Conservation (phyloP, 2,329 filamentous ascomycete species). For the Macroventuria anomochaeta region DNA sequence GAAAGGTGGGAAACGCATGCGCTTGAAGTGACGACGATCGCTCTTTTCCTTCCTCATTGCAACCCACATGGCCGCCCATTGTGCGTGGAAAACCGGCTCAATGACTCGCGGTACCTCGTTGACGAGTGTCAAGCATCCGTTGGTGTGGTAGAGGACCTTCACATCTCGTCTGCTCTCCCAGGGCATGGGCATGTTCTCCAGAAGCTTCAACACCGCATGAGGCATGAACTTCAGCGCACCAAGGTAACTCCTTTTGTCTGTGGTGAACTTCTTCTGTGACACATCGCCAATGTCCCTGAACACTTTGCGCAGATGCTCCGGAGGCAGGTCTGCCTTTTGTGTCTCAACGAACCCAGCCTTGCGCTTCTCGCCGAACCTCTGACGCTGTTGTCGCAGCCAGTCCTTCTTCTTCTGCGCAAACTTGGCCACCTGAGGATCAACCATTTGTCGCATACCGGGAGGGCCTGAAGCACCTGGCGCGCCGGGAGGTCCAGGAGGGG, state of each 20-base stretch:
- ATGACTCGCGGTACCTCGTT: conserved; percentile 97
- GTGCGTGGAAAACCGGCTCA: conserved; percentile 95
- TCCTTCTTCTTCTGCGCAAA: conserved; percentile 99
- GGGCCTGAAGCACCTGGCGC: conserved; percentile 60
- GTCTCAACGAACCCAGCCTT: conserved; percentile 97
- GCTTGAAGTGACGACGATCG: conserved; percentile 93
- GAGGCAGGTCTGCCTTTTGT: conserved; percentile 98
- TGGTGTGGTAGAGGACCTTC: conserved; percentile 97
- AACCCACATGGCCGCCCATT: conserved; percentile 99
- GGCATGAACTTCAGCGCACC: conserved; percentile 99
- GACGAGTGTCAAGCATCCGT: conserved; percentile 93
- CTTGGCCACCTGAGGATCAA: conserved; percentile 86
- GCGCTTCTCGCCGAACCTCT: conserved; percentile 94
- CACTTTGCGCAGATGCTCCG: conserved; percentile 97
- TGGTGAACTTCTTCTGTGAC: conserved; percentile 98
- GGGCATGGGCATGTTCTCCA: conserved; percentile 99
- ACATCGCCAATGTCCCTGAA: conserved; percentile 99
- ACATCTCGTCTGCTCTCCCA: conserved; percentile 97
- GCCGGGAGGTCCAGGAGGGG: conserved; percentile 54
- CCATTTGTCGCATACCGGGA: conserved; percentile 75
- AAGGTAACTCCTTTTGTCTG: conserved; percentile 96
- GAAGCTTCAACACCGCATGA: conserved; percentile 92
- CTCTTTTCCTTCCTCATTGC: conserved; percentile 98
- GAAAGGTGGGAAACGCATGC: conserved; percentile 98
- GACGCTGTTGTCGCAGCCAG: conserved; percentile 91